phyloP scores from a whole-genome alignment of 2,329 filamentous ascomycete species.

The Anisogramma anomala region DNA sequence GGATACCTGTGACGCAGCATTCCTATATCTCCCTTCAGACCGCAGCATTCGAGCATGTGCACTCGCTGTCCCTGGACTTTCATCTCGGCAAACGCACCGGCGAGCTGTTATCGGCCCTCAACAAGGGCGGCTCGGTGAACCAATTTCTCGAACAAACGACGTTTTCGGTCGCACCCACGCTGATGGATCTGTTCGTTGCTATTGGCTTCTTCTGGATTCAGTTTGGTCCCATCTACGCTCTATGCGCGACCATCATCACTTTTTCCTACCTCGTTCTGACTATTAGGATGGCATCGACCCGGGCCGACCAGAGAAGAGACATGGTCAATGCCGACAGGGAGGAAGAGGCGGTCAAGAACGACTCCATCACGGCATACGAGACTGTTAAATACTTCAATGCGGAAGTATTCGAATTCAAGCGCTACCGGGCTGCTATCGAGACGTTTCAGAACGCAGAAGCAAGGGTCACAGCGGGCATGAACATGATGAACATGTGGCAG shows the following conservation, averaged over 20 bases:
- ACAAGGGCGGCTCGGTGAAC: constrained; percentile 93
- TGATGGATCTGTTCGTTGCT: constrained; percentile 77
- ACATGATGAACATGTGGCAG: constrained; percentile 71
- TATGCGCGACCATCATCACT: constrained; percentile 80
- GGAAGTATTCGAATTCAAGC: constrained; percentile 64
- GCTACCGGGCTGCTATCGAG: constrained; percentile 59
- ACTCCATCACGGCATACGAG: constrained; percentile 98
- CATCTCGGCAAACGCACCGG: constrained; percentile 94
- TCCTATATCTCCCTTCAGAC: constrained; percentile 91
- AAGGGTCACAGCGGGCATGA: constrained; percentile 64
- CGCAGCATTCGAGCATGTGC: constrained; percentile 93
- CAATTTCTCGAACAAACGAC: constrained; percentile 93
- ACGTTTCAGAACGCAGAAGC: constrained; percentile 66
- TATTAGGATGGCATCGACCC: constrained; percentile 87
- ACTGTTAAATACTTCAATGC: constrained; percentile 88
- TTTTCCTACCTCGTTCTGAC: constrained; percentile 97
- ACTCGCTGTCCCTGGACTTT: constrained; percentile 88
- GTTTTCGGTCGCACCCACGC: constrained; percentile 90
- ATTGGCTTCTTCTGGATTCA: constrained; percentile 66
- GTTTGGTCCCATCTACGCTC: constrained; percentile 82
- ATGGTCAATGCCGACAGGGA: constrained; percentile 94
- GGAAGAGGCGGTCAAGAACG: constrained; percentile 95
- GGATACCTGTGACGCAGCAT: constrained; percentile 96
- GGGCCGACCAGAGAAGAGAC: constrained; percentile 77
- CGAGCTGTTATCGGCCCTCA: constrained; percentile 87